Evolutionary conservation across 2,329 filamentous ascomycete genomes (phyloP), one percentile per base, ranked within the genome.

Genomic region (Sporothrix humicola): DNA sequence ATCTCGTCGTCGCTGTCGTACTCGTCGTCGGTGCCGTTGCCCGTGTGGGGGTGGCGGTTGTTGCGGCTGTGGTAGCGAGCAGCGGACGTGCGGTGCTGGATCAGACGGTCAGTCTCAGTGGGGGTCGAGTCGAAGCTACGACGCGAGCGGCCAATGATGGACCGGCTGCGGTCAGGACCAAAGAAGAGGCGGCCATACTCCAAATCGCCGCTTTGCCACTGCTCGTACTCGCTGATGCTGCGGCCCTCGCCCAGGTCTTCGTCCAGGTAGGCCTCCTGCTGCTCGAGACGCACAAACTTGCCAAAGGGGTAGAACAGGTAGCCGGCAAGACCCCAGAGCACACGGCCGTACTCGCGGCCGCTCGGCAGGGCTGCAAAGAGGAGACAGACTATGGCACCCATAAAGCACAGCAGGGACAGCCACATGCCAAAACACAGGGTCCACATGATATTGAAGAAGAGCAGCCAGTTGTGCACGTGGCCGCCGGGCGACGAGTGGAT

Each of bases 171-270:
- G 72, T 90, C 89, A 2, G 96, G 96, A 0, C 96, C 97, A 81
- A 99, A 99, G 85, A 99, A 98, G 2, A 99, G 88, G 48, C 95
- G 89, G 2, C 96, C 96, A 81, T 98, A 94, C 82, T 99, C 96
- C 48, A 99, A 88, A 79, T 99, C 96, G 69, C 96, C 96, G 80
- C 91, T 98, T 83, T 99, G 96, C 96, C 96, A 99, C 83, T 97
- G 94, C 82, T 99, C 96, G 80, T 99, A 99, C 84, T 99, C 96
- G 79, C 93, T 97, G 79, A 99, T 98, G 83, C 95, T 98, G 79
- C 96, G 90, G 23, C 96, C 96, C 82, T 99, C 96, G 56, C 95
- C 95, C 79, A 96, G 90, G 79, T 99, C 96, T 83, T 99, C 96
- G 75, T 98, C 93, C 66, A 94, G 86, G 80, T 99, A 99, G 59